Percentiles rank a stretch among this genome's conserved stretches.
Evolutionary conservation across 192 early-diverging fungal genomes (phyloP).

Genomic region (Allomyces arbusculus): DNA sequence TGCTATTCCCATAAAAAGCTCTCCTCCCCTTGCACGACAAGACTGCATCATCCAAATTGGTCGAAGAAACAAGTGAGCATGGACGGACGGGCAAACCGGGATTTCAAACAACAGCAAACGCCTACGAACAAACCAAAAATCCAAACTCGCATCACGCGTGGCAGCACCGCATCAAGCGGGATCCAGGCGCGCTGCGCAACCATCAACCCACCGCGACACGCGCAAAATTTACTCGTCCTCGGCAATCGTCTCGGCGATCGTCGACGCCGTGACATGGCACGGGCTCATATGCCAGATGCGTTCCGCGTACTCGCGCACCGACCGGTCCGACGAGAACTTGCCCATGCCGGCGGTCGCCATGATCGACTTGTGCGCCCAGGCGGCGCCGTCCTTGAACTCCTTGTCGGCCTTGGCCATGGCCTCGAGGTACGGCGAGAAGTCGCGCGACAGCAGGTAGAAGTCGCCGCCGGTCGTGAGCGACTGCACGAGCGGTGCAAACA

Average conservation of each 20-base stretch:
- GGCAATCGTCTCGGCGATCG: neutral
- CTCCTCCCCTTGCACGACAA: no score
- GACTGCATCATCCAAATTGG: no score
- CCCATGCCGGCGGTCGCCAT: conserved; percentile 78
- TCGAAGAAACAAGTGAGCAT: no score
- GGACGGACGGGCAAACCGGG: no score
- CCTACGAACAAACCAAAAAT: no score
- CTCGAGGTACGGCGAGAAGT: conserved; percentile 69
- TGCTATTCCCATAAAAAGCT: no score
- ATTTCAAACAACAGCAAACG: no score
- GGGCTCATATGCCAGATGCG: conserved; percentile 75
- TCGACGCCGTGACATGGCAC: conserved; percentile 7
- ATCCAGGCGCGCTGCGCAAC: no score
- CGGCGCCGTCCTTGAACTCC: conserved; percentile 60
- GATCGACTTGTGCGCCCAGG: conserved; percentile 81
- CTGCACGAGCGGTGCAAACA: conserved; percentile 59
- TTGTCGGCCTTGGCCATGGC: conserved; percentile 61
- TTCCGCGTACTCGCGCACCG: conserved; percentile 84
- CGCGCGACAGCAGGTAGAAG: conserved; percentile 65
- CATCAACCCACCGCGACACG: no score
- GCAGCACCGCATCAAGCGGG: no score
- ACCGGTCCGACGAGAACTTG: conserved; percentile 74
- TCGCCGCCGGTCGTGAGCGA: conserved; percentile 67
- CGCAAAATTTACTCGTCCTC: neutral
- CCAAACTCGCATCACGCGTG: no score